These are phyloP conservation scores for Erigeron philadelphicus DNA, from an alignment of 140 eudicot species.

Conservation along the genomic window DNA sequence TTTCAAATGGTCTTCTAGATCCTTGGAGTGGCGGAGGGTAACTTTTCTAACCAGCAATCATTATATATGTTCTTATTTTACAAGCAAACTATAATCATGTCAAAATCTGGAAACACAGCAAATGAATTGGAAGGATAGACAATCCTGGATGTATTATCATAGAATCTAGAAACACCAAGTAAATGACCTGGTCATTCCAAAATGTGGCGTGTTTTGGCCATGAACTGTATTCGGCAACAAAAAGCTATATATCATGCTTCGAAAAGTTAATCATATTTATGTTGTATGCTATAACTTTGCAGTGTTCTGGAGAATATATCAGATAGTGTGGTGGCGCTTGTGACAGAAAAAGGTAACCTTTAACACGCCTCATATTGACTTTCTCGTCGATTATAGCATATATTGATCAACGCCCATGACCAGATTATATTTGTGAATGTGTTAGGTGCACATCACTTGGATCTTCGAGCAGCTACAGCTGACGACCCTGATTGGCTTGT, in stretches of 20 bases:
- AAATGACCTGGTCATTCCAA: not conserved
- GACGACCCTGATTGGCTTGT: conserved; percentile 92
- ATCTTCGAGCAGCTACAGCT: conserved; percentile 62
- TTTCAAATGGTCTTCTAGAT: conserved; percentile 79
- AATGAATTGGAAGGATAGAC: not conserved
- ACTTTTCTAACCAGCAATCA: not conserved
- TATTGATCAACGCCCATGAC: not conserved
- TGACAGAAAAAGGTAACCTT: conserved; percentile 64
- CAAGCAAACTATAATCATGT: no score
- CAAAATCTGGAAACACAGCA: not conserved
- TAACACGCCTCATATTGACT: not conserved
- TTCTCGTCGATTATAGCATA: conserved; percentile 3
- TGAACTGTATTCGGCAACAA: not conserved
- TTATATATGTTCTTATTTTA: no score
- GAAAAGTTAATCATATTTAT: not conserved
- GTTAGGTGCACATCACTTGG: conserved; percentile 92
- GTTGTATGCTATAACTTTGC: conserved; percentile 12
- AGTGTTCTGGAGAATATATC: conserved; percentile 81
- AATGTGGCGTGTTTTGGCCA: not conserved
- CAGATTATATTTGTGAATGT: not conserved
- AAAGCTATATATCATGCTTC: not conserved
- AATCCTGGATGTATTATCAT: not conserved
- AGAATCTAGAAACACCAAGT: no score
- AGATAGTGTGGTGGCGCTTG: conserved; percentile 62
- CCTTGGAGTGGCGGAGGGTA: conserved; percentile 99